These are phyloP conservation scores for Pythium vanterpoolii DNA, from an alignment of 352 stramenopile genomes.

Conservation along the genomic window DNA sequence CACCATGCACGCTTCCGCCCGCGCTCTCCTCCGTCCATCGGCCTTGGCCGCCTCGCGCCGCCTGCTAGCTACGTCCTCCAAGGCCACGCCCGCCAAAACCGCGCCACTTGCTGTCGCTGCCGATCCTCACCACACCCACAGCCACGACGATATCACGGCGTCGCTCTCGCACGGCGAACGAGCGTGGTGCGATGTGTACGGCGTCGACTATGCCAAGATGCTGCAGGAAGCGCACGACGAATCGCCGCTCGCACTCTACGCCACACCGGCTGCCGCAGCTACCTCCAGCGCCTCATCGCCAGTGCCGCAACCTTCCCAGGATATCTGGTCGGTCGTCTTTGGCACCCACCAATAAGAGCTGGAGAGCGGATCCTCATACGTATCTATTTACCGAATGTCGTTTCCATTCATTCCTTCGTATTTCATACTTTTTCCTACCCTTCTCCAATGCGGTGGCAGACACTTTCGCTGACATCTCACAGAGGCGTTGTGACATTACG, in stretches of 20 bases:
- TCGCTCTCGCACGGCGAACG: constrained; percentile 47
- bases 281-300: background rate
- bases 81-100: constrained; percentile 17
- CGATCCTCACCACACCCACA: background rate
- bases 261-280: background rate
- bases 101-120: constrained; percentile 16
- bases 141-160: background rate
- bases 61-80: constrained; percentile 13
- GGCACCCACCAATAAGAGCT: constrained; percentile 11
- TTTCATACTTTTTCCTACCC: too few species aligned
- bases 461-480: too few species aligned
- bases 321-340: constrained; percentile 30
- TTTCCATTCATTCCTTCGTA: too few species aligned
- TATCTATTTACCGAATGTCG: constrained; percentile 15
- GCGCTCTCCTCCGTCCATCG: background rate
- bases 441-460: too few species aligned
- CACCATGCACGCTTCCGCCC: constrained; percentile 17
- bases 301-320: constrained; percentile 3
- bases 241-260: constrained; percentile 31
- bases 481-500: too few species aligned
- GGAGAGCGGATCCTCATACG: background rate
- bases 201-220: constrained; percentile 70
- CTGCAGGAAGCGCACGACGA: constrained; percentile 59
- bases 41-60: constrained; percentile 3
- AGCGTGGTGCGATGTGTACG: constrained; percentile 75